Base-by-base conservation (phyloP, 2,329 filamentous ascomycete genomes). In the Botryotinia narcissicola region DNA sequence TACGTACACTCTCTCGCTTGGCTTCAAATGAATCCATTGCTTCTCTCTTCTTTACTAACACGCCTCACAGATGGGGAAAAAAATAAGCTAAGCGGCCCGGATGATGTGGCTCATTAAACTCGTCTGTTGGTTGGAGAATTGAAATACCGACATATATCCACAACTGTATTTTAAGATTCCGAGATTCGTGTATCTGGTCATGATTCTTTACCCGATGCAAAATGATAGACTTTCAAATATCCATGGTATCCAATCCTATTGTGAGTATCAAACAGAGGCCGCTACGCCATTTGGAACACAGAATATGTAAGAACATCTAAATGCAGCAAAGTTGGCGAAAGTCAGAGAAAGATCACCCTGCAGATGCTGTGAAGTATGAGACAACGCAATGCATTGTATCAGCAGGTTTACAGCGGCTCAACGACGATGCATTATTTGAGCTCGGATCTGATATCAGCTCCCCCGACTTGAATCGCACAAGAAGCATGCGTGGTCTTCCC, bases 51-150 rank as follows among this genome's bases (percentile, higher is more conserved):
- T 44, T 8, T 16, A 54, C 66, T 69, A 32, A 69, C 48, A 42
- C n/a, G 54, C 18, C 37, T 37, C n/a, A 32, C 59, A 80, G 79
- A 80, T 73, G 79, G 79, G 48, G 79, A 80, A 75, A 80, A 74
- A 75, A 80, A 80, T 62, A 76, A 75, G 37, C 42, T 75, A 25
- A 73, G 74, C 57, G 76, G 75, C 5, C 78, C 76, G 9, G 72
- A 73, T 29, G 68, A 71, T 66, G 71, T 54, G 54, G 44, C 42
- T 59, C 71, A 73, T 63, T 73, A 57, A 60, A 20, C 18, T 25
- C 29, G 37, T 7, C 9, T 37, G 9, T 51, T 22, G 32, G 9
- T 66, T 51, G 40, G 42, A 71, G 25, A 44, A 29, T 25, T 48
- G n/a, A 25, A 62, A 54, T 42, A 44, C 48, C 48, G 48, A 59